Conservation (phyloP, 139 green algal genomes). For the Chlorella sp. region DNA sequence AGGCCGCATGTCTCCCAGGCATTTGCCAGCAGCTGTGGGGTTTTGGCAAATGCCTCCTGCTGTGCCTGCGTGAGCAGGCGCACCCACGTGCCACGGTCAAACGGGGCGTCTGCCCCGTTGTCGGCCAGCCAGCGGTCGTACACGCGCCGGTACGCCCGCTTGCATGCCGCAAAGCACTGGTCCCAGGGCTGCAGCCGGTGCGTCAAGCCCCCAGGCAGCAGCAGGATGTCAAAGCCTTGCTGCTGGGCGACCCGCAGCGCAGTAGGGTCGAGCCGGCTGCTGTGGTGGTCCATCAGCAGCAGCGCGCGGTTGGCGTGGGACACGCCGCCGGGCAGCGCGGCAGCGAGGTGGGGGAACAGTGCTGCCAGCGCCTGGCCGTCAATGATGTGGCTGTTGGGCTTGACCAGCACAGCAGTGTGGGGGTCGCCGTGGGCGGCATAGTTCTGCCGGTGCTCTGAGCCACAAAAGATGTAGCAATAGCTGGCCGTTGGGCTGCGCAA, state of each 20-base stretch:
- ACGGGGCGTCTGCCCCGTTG: not conserved
- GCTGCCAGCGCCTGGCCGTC: not conserved
- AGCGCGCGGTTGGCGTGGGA: not conserved
- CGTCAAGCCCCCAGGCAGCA: not conserved
- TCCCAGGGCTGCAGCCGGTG: constrained; percentile 13
- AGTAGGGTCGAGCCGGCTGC: not conserved
- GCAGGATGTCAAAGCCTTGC: constrained; percentile 9
- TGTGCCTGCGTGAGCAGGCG: constrained; percentile 1
- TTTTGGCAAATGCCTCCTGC: not conserved
- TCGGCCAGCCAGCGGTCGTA: not conserved
- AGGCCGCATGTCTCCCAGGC: not conserved
- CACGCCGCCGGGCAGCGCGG: not conserved
- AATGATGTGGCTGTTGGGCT: constrained; percentile 1
- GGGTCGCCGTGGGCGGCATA: not conserved
- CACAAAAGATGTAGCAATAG: constrained; percentile 11
- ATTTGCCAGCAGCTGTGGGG: not conserved
- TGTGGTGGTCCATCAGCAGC: not conserved
- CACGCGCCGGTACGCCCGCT: not conserved
- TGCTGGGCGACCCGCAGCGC: not conserved
- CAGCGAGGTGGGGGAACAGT: not conserved
- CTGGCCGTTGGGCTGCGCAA: too few species aligned
- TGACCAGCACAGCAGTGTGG: not conserved
- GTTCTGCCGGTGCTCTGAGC: not conserved
- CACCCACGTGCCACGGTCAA: constrained; percentile 1
- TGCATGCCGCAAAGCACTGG: not conserved